Evolutionary conservation across 371 early-diverging fungal species (phyloP), one percentile per base, ranked within the genome.

Genomic region (Umbelopsis sp.): DNA sequence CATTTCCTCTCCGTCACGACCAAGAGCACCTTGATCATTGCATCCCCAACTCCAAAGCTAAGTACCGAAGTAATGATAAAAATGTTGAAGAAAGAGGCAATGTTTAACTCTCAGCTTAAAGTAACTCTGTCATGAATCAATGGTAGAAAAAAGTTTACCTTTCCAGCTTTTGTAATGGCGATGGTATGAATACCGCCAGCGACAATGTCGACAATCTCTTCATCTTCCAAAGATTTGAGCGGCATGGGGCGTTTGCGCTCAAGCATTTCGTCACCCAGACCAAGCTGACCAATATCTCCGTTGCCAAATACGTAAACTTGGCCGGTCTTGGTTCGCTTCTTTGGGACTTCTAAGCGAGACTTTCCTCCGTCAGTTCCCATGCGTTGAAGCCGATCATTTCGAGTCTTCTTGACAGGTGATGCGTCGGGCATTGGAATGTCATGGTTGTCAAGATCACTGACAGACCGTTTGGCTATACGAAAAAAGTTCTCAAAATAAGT

Each of bases 11-110:
- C 94, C 96, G 0, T 71, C 76, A 44, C 96, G 87, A 71, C 99
- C 99, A 20, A 99, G 87, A n/a, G 97, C 97, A 68, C 87, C 81
- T 78, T 99, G 97, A 82, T 99, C 99, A 78, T 99, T 99, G 85
- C 97, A 96, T 2, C 99, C 99, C 99, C 99, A 99, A 46, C 96
- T 89, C 81, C 84, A 92, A 25, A 94, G 74, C 86, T 89, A 72
- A 22, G 44, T 22, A 29, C 4, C 29, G 29, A 29, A 29, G 4
- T 29, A 29, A 29, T 29, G 2, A 25, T n/a, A 10, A 7, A 16
- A 41, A 18, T 0, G 12, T 20, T 41, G 20, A 12, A 3, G 22
- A 35, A 29, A 25, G 37, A 8, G 20, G 35, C 32, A n/a, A 37
- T 50, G 53, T 29, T 24, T 63, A 14, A 48, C 10, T 72, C 71